These are phyloP conservation scores for Onygenales sp. DNA, from an alignment of 2,329 filamentous ascomycete species.

Conservation along the genomic window DNA sequence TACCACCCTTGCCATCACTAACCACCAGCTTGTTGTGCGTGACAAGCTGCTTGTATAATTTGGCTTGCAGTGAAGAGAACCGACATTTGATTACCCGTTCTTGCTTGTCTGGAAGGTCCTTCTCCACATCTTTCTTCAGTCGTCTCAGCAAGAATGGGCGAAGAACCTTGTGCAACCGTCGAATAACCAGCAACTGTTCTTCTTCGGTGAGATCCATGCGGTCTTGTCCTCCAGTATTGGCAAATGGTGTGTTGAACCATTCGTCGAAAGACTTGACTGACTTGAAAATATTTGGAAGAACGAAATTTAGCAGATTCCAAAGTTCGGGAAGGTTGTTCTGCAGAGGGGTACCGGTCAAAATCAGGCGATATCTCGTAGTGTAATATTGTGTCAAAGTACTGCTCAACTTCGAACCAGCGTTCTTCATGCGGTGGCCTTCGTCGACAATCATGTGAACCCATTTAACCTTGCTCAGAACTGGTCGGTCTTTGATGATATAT, in stretches of 20 bases:
- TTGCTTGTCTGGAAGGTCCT: constrained; percentile 96
- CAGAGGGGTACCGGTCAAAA: constrained; percentile 91
- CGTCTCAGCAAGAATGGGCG: constrained; percentile 94
- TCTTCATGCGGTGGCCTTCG: constrained; percentile 99
- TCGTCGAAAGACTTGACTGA: constrained; percentile 98
- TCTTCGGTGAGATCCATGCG: constrained; percentile 99
- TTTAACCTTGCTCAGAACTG: constrained; percentile 93
- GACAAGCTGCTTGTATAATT: constrained; percentile 94
- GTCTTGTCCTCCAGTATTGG: constrained; percentile 94
- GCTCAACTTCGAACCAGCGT: constrained; percentile 89
- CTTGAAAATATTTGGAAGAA: constrained; percentile 97
- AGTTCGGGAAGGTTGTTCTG: constrained; percentile 95
- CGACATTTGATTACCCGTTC: constrained; percentile 99
- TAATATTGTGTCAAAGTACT: constrained; percentile 94
- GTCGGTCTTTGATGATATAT: constrained; percentile 98
- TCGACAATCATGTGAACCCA: constrained; percentile 99
- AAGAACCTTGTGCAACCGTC: constrained; percentile 94
- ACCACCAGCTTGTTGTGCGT: constrained; percentile 92
- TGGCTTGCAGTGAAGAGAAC: constrained; percentile 87
- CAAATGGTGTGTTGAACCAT: constrained; percentile 99
- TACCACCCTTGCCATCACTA: constrained; percentile 89
- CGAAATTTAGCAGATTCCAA: constrained; percentile 98
- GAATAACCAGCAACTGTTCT: constrained; percentile 97
- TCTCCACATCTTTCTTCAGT: constrained; percentile 99
- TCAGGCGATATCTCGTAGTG: constrained; percentile 85